A percentile compares a stretch with the other conserved stretches of the same genome.
These are phyloP conservation scores for Yamadazyma dushanensis DNA, from an alignment of 1,139 yeast genomes.

Conservation along the genomic window DNA sequence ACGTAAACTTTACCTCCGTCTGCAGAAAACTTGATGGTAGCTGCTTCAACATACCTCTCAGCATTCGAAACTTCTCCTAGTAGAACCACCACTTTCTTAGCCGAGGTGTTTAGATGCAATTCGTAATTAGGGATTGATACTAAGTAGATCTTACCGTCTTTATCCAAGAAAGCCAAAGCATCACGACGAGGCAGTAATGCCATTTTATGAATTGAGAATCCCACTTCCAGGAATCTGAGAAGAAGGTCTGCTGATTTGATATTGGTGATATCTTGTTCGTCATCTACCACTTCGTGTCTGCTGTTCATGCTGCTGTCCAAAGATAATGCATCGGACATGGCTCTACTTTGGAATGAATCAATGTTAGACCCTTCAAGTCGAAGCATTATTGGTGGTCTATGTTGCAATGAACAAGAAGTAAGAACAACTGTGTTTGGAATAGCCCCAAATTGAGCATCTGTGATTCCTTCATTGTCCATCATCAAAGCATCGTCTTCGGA, in stretches of 20 bases:
- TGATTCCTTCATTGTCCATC: constrained; percentile 84
- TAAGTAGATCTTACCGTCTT: constrained; percentile 72
- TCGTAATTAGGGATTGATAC: constrained; percentile 62
- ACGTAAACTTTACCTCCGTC: constrained; percentile 80
- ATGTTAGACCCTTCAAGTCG: constrained; percentile 37
- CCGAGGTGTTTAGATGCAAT: constrained; percentile 29
- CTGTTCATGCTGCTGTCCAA: constrained; percentile 22
- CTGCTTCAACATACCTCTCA: constrained; percentile 65
- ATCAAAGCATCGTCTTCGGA: constrained; percentile 33
- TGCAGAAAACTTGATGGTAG: constrained; percentile 69
- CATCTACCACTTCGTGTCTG: constrained; percentile 16
- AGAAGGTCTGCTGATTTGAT: constrained; percentile 35
- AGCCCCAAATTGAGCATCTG: constrained; percentile 66
- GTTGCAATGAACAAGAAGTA: constrained; percentile 38
- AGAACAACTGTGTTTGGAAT: constrained; percentile 37
- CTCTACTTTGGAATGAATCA: constrained; percentile 21
- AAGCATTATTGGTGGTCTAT: constrained; percentile 36
- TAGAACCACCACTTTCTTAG: constrained; percentile 58
- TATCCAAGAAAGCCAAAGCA: constrained; percentile 76
- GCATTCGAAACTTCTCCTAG: constrained; percentile 82
- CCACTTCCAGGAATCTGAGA: constrained; percentile 72
- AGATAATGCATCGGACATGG: constrained; percentile 19
- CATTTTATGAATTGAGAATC: constrained; percentile 70
- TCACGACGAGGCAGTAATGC: constrained; percentile 85
- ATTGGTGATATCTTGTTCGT: constrained; percentile 21